Base-by-base conservation (phyloP, 148 eudicot species). In the Simmondsia chinensis region DNA sequence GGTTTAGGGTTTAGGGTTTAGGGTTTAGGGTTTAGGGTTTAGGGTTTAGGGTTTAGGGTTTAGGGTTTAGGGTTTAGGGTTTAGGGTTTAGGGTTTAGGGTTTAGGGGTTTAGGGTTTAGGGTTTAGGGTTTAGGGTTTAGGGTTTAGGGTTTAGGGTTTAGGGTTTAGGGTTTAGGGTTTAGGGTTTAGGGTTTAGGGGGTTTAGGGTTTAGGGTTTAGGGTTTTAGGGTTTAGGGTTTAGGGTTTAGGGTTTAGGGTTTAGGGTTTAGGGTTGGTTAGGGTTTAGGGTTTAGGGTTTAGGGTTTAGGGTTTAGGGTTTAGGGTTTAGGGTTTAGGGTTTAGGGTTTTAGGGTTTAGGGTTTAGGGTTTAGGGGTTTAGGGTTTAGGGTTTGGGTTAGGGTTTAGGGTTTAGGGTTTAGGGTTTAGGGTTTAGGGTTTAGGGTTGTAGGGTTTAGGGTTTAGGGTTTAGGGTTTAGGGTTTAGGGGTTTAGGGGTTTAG, bases 1-100 rank as follows among this genome's bases (percentile, higher is more conserved):
- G 56, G 52, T 48, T 51, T 51, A 51, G 56, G 56, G 56, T 51
- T 51, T 51, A 51, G 56, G 56, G 57, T 52, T 52, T 38, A 38
- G 57, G 57, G 45, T 48, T 48, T 46, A 44, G 48, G 48, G 48
- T 44, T 44, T 44, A 44, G 48, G 49, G 33, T 45, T 45, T 26
- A 28, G 49, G 49, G 33, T 45, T 45, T 26, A 28, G 49, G 49
- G 33, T 45, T 45, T 26, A 33, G 34, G 49, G 49, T 26, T 45
- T 45, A 45, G 49, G 49, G 49, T 45, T 45, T 45, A 45, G 49
- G 49, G 49, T 45, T 45, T 45, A 45, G 34, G 49, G 49, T 26
- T 45, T 45, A 45, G 49, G 49, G 49, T 45, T 45, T 45, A 45
- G 49, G 49, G 49, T 45, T 45, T 45, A 45, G 49, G 49, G 49